These are phyloP conservation scores for Fusarium globosum DNA, from an alignment of 2,329 filamentous ascomycete genomes.

Conservation along the genomic window DNA sequence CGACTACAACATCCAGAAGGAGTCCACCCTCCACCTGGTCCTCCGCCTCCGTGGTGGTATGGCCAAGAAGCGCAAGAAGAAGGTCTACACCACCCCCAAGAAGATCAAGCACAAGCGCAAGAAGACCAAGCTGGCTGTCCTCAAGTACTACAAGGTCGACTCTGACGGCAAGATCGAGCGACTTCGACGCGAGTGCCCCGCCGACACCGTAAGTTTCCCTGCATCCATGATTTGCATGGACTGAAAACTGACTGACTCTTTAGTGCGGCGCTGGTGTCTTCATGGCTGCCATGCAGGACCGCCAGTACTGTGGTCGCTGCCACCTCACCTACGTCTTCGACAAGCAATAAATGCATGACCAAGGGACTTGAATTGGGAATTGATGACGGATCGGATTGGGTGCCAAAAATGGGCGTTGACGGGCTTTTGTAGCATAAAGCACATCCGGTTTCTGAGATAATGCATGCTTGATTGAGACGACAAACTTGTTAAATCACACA, in stretches of 20 bases:
- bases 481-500: constrained; percentile 32
- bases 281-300: constrained; percentile 99
- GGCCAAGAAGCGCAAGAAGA: constrained; percentile 99
- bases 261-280: constrained; percentile 99
- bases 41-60: constrained; percentile 94
- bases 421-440: constrained; percentile 55
- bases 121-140: constrained; percentile 99
- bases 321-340: constrained; percentile 80
- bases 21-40: constrained; percentile 97
- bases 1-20: constrained; percentile 99
- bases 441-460: constrained; percentile 54
- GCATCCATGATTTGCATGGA: accelerated
- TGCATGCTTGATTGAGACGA: constrained; percentile 53
- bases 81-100: constrained; percentile 99
- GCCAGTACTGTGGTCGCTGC: constrained; percentile 91
- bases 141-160: constrained; percentile 99
- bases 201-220: constrained; percentile 76
- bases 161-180: constrained; percentile 99
- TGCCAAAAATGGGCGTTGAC: constrained; percentile 55
- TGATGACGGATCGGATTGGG: constrained; percentile 48
- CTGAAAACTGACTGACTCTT: constrained; percentile 47
- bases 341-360: constrained; percentile 65
- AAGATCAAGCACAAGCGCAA: constrained; percentile 99
- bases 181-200: constrained; percentile 96
- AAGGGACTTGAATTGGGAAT: constrained; percentile 44